Evolutionary conservation across 2,329 filamentous ascomycete genomes (phyloP).

Genomic region (Alternaria metachromatica): DNA sequence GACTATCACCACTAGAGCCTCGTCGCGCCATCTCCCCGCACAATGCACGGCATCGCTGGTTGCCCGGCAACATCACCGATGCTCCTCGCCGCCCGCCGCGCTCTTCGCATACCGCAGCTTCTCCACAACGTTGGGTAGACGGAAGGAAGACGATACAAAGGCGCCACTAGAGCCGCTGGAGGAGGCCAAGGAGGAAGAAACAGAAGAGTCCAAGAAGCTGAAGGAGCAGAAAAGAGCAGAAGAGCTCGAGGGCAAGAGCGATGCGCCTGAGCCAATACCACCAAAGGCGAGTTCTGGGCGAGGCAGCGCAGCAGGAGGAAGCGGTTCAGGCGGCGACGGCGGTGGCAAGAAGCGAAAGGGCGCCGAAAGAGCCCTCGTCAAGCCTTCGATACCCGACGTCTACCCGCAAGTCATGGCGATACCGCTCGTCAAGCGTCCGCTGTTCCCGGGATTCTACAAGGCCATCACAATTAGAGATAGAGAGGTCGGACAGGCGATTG

Average conservation of each 20-base stretch:
- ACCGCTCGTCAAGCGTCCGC: conserved; percentile 87
- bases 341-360: conserved; percentile 75
- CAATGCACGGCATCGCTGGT: conserved; percentile 40
- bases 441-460: conserved; percentile 99
- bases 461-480: conserved; percentile 95
- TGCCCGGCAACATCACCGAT: conserved; percentile 29
- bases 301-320: conserved; percentile 64
- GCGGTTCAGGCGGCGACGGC: conserved; percentile 58
- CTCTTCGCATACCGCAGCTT: conserved; percentile 46
- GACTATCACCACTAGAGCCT: conserved; percentile 35
- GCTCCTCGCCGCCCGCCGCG: conserved; percentile 38
- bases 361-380: conserved; percentile 78
- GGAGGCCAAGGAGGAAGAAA: conserved; percentile 47
- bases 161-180: conserved; percentile 54
- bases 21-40: conserved; percentile 36
- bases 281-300: conserved; percentile 63
- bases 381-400: conserved; percentile 88
- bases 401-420: conserved; percentile 98
- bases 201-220: conserved; percentile 52
- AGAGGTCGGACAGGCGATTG: conserved; percentile 88
- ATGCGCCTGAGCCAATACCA: conserved; percentile 58
- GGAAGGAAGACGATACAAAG: conserved; percentile 64
- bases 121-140: conserved; percentile 53
- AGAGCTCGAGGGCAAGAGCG: conserved; percentile 53
- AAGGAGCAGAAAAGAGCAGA: conserved; percentile 53